A percentile compares a stretch with the other conserved stretches of the same genome.
Evolutionary conservation across 768 basidiomycete genomes (phyloP).

Genomic region (Kwoniella sp.): DNA sequence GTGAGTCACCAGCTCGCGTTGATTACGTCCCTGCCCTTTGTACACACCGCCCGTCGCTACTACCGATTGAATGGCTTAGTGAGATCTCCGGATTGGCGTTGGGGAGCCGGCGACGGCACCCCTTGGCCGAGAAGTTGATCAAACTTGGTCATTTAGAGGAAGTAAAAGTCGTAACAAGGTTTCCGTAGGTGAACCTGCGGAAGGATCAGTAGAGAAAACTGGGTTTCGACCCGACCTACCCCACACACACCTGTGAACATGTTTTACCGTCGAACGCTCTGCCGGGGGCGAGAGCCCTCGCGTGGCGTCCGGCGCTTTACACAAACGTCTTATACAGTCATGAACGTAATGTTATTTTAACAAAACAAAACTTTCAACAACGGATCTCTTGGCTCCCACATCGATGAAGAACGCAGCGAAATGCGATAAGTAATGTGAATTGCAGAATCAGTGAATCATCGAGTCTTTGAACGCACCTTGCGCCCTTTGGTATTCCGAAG

Average conservation of each 20-base stretch:
- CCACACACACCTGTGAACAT: slow-evolving; percentile 56
- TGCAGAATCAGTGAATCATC: slow-evolving; percentile 78
- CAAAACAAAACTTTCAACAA: slow-evolving; percentile 57
- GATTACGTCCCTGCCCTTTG: slow-evolving; percentile 88
- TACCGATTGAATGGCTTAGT: slow-evolving; percentile 88
- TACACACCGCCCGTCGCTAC: slow-evolving; percentile 86
- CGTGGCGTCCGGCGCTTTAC: slow-evolving; percentile 14
- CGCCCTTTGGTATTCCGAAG: slow-evolving; percentile 69
- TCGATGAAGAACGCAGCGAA: slow-evolving; percentile 77
- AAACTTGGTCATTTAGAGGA: slow-evolving; percentile 80
- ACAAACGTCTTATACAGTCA: slow-evolving; percentile 29
- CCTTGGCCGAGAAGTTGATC: slow-evolving; percentile 61
- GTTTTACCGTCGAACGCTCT: slow-evolving; percentile 2
- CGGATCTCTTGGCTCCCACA: slow-evolving; percentile 73
- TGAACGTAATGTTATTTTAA: slow-evolving; percentile 41
- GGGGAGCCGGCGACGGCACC: slow-evolving; percentile 58
- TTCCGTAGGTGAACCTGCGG: slow-evolving; percentile 78
- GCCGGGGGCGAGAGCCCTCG: no score
- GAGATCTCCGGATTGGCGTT: slow-evolving; percentile 76
- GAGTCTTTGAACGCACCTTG: slow-evolving; percentile 79
- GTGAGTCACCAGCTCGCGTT: slow-evolving; percentile 82
- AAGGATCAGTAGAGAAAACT: slow-evolving; percentile 60
- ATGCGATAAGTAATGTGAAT: slow-evolving; percentile 78
- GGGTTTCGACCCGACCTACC: slow-evolving; percentile 41
- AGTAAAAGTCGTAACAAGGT: slow-evolving; percentile 79